Conservation (phyloP, 2,329 filamentous ascomycete species). For the Calonectria leucothoes region DNA sequence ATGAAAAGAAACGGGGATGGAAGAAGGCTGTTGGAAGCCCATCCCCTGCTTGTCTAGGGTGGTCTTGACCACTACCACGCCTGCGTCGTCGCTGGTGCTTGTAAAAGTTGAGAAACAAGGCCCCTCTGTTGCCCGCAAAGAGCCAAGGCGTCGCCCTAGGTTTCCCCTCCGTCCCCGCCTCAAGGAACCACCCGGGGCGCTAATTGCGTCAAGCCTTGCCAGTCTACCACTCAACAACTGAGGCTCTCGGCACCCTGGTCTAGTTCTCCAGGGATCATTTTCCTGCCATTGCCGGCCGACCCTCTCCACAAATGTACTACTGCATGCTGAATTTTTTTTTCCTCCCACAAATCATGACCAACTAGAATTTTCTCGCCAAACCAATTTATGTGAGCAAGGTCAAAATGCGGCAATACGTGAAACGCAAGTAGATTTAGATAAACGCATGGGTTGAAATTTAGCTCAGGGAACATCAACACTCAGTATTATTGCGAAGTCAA, state of each 20-base stretch:
- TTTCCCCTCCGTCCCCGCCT: neutral
- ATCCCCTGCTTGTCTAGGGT: neutral
- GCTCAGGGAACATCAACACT: neutral
- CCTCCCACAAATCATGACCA: neutral
- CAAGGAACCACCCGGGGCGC: constrained; percentile 5
- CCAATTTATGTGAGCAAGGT: neutral
- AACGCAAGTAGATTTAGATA: neutral
- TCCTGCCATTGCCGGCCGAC: neutral
- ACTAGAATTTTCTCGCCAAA: neutral
- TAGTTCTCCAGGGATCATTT: neutral
- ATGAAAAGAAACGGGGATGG: neutral
- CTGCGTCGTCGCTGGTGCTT: neutral
- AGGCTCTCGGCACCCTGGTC: neutral
- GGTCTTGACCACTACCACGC: neutral
- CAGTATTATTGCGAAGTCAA: neutral
- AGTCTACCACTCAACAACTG: neutral
- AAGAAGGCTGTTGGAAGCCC: neutral
- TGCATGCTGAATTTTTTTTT: neutral
- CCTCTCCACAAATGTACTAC: neutral
- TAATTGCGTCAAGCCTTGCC: neutral
- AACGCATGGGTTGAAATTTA: neutral
- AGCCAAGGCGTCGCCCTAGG: neutral
- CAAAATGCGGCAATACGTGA: neutral
- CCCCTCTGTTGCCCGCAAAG: neutral
- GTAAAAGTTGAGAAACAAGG: neutral